Evolutionary conservation across 805 yeast genomes (phyloP).

Genomic region (Teunomyces aglyptinius): DNA sequence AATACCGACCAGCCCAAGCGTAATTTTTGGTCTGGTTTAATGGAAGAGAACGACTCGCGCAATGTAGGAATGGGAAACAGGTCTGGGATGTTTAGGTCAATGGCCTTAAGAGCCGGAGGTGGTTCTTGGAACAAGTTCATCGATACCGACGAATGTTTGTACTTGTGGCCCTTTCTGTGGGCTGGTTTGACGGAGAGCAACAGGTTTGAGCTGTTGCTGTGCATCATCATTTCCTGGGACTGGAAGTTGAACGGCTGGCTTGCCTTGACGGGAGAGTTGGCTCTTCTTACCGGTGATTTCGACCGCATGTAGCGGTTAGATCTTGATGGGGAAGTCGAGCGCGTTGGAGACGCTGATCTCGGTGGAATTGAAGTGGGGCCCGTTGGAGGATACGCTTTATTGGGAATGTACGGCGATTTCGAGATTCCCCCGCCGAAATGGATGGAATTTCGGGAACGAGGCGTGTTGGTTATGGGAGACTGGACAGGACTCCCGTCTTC

Average conservation of each 20-base stretch:
- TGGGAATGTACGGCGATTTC: conserved; percentile 15
- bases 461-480: conserved; percentile 15
- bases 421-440: conserved; percentile 12
- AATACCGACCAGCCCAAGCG: conserved; percentile 57
- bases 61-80: conserved; percentile 72
- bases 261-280: conserved; percentile 21
- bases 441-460: conserved; percentile 20
- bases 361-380: conserved; percentile 15
- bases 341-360: conserved; percentile 27
- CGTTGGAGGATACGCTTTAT: conserved; percentile 19
- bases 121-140: conserved; percentile 96
- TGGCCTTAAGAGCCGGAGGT: conserved; percentile 49
- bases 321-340: conserved; percentile 28
- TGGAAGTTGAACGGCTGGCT: conserved; percentile 64
- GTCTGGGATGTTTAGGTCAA: conserved; percentile 60
- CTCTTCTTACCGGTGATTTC: conserved; percentile 28
- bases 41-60: conserved; percentile 59
- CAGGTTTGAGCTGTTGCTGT: conserved; percentile 20
- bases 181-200: conserved; percentile 48
- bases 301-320: conserved; percentile 26
- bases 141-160: conserved; percentile 93
- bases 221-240: conserved; percentile 45
- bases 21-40: conserved; percentile 55
- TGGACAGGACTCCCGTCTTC: conserved; percentile 25
- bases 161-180: conserved; percentile 89